Evolutionary conservation across 2,329 filamentous ascomycete genomes (phyloP).

Genomic region (Cladosporium sphaerospermum): DNA sequence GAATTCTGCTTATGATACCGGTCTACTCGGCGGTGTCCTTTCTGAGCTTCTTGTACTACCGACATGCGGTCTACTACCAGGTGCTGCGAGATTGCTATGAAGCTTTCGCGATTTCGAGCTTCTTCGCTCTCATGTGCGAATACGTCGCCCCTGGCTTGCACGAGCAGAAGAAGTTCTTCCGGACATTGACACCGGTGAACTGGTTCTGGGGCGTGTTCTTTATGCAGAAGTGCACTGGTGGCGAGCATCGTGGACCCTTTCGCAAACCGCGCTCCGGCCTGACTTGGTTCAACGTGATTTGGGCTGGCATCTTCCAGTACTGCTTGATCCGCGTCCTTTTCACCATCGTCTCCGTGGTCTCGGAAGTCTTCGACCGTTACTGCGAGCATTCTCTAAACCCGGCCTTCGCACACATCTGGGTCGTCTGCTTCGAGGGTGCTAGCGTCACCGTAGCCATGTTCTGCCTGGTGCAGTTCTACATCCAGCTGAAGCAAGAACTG

Average conservation of each 20-base stretch:
- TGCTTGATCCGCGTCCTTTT: conserved; percentile 74
- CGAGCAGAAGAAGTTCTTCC: conserved; percentile 75
- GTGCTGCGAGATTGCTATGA: conserved; percentile 82
- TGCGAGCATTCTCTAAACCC: conserved; percentile 74
- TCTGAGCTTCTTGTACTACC: conserved; percentile 67
- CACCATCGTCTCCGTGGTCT: conserved; percentile 69
- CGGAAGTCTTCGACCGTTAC: conserved; percentile 63
- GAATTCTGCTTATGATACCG: conserved; percentile 83
- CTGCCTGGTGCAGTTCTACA: conserved; percentile 80
- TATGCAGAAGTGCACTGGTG: conserved; percentile 64
- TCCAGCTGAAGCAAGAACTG: conserved; percentile 65
- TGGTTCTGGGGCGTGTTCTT: conserved; percentile 73
- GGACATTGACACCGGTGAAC: conserved; percentile 57
- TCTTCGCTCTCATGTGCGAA: conserved; percentile 76
- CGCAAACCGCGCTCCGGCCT: conserved; percentile 72
- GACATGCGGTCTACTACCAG: conserved; percentile 72
- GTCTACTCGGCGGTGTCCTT: conserved; percentile 71
- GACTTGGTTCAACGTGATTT: conserved; percentile 84
- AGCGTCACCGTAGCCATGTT: conserved; percentile 83
- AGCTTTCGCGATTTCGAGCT: conserved; percentile 79
- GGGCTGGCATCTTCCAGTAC: conserved; percentile 79
- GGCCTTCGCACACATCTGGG: conserved; percentile 79
- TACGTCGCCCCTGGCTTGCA: conserved; percentile 74
- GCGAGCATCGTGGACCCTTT: conserved; percentile 58
- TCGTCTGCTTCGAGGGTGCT: conserved; percentile 62